Evolutionary conservation across 2,329 filamentous ascomycete genomes (phyloP).

Genomic region (Geosmithia flava): DNA sequence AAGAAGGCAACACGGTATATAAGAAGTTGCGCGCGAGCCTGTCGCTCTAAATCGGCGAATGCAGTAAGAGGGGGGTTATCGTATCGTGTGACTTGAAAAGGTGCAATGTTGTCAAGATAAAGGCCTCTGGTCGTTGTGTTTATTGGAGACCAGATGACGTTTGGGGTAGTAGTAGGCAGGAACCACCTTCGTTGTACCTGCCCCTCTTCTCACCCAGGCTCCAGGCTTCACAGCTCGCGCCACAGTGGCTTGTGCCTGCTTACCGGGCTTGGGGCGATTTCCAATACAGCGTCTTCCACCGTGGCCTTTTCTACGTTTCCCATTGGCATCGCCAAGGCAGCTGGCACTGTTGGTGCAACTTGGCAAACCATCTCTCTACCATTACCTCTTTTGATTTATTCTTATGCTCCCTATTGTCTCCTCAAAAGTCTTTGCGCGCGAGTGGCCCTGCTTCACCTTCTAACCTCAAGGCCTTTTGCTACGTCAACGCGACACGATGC

Average conservation of each 20-base stretch:
- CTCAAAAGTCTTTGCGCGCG: background rate
- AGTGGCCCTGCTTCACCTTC: conserved; percentile 1
- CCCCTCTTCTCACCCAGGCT: conserved; percentile 1
- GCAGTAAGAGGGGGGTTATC: too few species aligned
- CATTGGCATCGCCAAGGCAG: background rate
- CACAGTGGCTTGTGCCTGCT: conserved; percentile 6
- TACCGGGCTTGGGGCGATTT: background rate
- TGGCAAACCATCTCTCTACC: background rate
- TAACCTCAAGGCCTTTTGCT: background rate
- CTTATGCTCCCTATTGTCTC: background rate
- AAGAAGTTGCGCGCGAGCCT: too few species aligned
- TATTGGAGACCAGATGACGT: background rate
- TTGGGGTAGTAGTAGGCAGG: background rate
- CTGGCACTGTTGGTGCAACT: background rate
- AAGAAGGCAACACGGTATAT: background rate
- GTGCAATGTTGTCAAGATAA: too few species aligned
- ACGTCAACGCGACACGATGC: conserved; percentile 27
- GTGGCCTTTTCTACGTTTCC: conserved; percentile 22
- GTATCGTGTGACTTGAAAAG: too few species aligned
- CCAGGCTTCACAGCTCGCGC: conserved; percentile 9
- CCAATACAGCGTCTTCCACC: conserved; percentile 19
- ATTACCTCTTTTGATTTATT: background rate
- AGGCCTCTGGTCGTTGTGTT: background rate
- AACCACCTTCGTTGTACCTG: background rate
- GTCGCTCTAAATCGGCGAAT: too few species aligned